Evolutionary conservation across 768 basidiomycete genomes (phyloP).

Genomic region (Strobilomyces dryophilus): DNA sequence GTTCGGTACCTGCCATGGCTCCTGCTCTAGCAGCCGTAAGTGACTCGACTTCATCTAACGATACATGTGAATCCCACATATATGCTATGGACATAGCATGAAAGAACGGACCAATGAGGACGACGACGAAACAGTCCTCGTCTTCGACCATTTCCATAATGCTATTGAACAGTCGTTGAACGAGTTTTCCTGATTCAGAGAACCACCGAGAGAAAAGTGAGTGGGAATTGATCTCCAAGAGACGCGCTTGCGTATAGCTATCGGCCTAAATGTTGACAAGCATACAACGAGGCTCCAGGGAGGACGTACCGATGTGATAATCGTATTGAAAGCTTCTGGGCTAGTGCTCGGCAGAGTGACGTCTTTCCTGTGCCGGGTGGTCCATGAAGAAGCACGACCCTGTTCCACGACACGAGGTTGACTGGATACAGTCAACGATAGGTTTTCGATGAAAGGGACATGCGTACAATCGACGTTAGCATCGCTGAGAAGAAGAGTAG

Average conservation of each 20-base stretch:
- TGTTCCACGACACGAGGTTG: constrained; percentile 94
- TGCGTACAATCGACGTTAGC: constrained; percentile 76
- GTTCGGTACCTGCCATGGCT: constrained; percentile 93
- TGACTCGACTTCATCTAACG: constrained; percentile 90
- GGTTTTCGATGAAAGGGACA: background rate
- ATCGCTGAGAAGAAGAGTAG: constrained; percentile 90
- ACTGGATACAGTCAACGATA: constrained; percentile 38
- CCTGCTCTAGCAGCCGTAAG: constrained; percentile 92
- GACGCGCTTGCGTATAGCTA: constrained; percentile 81
- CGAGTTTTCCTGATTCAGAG: constrained; percentile 97
- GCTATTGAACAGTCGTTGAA: constrained; percentile 85
- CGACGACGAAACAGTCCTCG: constrained; percentile 86
- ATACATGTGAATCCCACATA: constrained; percentile 4
- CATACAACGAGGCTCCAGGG: background rate
- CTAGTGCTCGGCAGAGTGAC: constrained; percentile 87
- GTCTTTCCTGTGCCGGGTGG: constrained; percentile 99
- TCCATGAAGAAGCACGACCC: constrained; percentile 90
- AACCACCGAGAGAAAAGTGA: constrained; percentile 99
- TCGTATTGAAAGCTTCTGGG: constrained; percentile 92
- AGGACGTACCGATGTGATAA: constrained; percentile 69
- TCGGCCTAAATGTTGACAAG: constrained; percentile 1
- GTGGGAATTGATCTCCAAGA: constrained; percentile 97
- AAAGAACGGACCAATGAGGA: constrained; percentile 71
- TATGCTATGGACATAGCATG: background rate
- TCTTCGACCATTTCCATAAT: constrained; percentile 93